Evolutionary conservation across 352 stramenopile genomes (phyloP), one percentile per base, ranked within the genome.

Genomic region (Phytophthora fragariae): DNA sequence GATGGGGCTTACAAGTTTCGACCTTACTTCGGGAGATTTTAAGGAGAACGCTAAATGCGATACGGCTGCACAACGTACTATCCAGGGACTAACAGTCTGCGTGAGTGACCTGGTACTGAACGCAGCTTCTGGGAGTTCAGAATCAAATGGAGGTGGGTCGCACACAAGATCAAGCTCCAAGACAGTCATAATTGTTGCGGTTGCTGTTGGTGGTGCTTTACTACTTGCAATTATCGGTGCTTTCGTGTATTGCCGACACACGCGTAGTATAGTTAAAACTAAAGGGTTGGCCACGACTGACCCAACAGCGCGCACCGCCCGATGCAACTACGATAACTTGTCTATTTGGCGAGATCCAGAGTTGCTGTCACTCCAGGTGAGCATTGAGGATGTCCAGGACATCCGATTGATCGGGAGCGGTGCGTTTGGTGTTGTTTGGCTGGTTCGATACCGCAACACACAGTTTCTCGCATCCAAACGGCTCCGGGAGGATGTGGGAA

Each of bases 391-490:
- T 46, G 75, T 76, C 12, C 53, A 77, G 15, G 73, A 80, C 53
- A 37, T 80, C 29, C 63, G 58, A n/a, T 57, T 70, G 29, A 58
- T 80, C 41, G 73, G 68, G 10, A 75, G 73, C 49, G 69, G 73
- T 6, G 68, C 73, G 7, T 80, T 69, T 57, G 73, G 73, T 10
- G 41, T 75, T 37, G 73, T 80, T 41, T 77, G 65, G 60, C 70
- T 81, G 12, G 70, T 81, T n/a, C 46, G 57, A 21, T 81, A 77
- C 29, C 63, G 62, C 17, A 62, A 35, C 14, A 29, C 50, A 1
- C 56, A 70, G 57, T 53, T 81, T 27, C 21, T 74, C 24, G 74
- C 74, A 27, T 78, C 74, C 2, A 81, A 81, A 19, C 57, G 74
- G 19, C 52, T 81, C 27, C 50, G 59, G n/a, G 33, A 71, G 31